Percentiles rank a stretch among this genome's conserved stretches.
Conservation (phyloP, 345 rosid species). For the Noccaea bulbosa region DNA sequence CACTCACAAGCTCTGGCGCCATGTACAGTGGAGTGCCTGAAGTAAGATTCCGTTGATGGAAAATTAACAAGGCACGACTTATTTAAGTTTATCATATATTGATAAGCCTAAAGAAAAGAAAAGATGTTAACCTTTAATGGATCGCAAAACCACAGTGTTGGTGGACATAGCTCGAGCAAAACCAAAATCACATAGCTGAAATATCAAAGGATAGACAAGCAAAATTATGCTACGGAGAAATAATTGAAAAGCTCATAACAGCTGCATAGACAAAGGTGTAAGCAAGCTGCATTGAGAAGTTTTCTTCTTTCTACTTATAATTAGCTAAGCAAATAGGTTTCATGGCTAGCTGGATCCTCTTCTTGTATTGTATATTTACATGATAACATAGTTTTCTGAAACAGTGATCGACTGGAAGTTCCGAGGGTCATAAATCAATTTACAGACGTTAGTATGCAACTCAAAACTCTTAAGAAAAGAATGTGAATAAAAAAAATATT, state of each 20-base stretch:
- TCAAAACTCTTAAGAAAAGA: no score
- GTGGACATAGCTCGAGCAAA: constrained; percentile 99
- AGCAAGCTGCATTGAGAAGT: background rate
- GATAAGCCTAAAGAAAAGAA: constrained; percentile 13
- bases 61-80: constrained; percentile 8
- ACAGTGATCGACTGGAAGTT: constrained; percentile 16
- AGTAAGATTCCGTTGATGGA: constrained; percentile 30
- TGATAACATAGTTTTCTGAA: constrained; percentile 16
- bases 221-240: constrained; percentile 4
- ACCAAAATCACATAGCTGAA: constrained; percentile 98
- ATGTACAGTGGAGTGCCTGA: constrained; percentile 96
- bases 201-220: constrained; percentile 24
- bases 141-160: constrained; percentile 92
- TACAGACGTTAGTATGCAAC: background rate
- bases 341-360: background rate
- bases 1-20: constrained; percentile 97
- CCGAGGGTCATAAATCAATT: constrained; percentile 15
- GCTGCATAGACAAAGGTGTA: background rate
- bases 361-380: background rate
- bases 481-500: background rate
- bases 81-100: constrained; percentile 24
- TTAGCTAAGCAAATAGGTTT: constrained; percentile 18
- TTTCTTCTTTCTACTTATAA: constrained; percentile 3
- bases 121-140: constrained; percentile 77
- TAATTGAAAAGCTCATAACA: background rate